Conservation (phyloP, 345 rosid genomes). For the Gynandropsis gynandra region DNA sequence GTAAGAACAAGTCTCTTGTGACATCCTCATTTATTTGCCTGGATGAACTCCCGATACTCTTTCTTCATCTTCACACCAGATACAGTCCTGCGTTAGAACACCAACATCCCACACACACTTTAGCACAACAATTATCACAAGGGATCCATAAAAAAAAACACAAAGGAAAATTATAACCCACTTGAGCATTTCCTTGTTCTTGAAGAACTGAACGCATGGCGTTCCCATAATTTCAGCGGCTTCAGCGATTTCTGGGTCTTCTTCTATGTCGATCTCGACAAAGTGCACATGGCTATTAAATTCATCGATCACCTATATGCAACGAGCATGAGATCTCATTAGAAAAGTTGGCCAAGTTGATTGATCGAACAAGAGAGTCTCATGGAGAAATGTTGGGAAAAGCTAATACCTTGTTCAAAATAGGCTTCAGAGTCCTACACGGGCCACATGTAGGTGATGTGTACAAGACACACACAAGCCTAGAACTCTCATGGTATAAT, state of each 20-base stretch:
- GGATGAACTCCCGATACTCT: constrained; percentile 86
- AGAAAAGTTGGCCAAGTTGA: constrained; percentile 12
- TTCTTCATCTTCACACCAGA: constrained; percentile 95
- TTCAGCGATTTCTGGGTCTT: constrained; percentile 91
- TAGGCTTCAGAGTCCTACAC: constrained; percentile 93
- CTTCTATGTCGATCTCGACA: constrained; percentile 92
- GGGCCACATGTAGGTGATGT: constrained; percentile 98
- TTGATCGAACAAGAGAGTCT: no score
- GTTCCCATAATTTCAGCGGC: constrained; percentile 98
- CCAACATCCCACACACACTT: constrained; percentile 2
- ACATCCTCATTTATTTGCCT: constrained; percentile 57
- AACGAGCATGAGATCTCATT: constrained; percentile 3
- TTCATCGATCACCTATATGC: constrained; percentile 80
- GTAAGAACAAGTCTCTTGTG: constrained; percentile 19
- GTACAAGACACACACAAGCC: constrained; percentile 76
- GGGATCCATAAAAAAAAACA: background rate
- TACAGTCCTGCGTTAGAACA: constrained; percentile 43
- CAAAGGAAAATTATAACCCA: constrained; percentile 13
- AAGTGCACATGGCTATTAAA: constrained; percentile 76
- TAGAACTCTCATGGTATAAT: constrained; percentile 87
- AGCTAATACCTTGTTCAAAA: constrained; percentile 66
- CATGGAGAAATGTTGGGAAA: no score
- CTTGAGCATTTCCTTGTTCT: constrained; percentile 89
- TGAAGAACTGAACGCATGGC: constrained; percentile 92
- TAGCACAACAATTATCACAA: background rate